Conservation (phyloP, 108 stramenopile genomes). For the Skeletonema potamos region DNA sequence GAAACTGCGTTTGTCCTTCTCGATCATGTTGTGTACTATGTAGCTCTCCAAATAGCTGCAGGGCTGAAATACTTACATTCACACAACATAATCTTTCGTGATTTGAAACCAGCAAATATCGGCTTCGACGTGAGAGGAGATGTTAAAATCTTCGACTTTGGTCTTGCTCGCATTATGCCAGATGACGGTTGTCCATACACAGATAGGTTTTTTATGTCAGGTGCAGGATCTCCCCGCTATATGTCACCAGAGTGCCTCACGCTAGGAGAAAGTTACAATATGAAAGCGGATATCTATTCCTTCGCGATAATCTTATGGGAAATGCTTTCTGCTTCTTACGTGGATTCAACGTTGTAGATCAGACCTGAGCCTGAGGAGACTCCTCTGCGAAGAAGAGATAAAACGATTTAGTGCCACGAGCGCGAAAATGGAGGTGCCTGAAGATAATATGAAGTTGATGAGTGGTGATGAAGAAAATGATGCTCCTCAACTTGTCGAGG, state of each 20-base stretch:
- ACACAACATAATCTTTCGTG: conserved; percentile 40
- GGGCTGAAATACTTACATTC: conserved; percentile 38
- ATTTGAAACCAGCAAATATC: conserved; percentile 49
- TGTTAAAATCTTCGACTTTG: conserved; percentile 62
- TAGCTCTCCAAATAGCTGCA: conserved; percentile 31
- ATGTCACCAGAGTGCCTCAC: conserved; percentile 31
- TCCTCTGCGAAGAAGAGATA: neutral
- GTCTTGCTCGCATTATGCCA: conserved; percentile 51
- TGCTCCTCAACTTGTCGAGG: neutral
- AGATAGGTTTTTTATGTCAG: conserved; percentile 25
- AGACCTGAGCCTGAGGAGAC: neutral
- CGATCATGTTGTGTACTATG: neutral
- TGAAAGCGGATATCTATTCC: conserved; percentile 51
- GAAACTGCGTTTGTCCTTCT: conserved; percentile 11
- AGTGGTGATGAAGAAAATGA: neutral
- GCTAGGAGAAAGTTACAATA: conserved; percentile 16
- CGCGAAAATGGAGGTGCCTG: neutral
- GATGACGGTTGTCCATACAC: conserved; percentile 15
- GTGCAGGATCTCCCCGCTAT: conserved; percentile 40
- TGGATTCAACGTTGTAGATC: conserved; percentile 1
- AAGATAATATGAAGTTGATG: neutral
- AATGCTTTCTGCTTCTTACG: conserved; percentile 20
- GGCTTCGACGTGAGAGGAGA: conserved; percentile 52
- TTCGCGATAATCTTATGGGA: conserved; percentile 52
- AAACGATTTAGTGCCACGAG: neutral